Conservation (phyloP, 164 flowering plant species). For the Vitis labrusca region DNA sequence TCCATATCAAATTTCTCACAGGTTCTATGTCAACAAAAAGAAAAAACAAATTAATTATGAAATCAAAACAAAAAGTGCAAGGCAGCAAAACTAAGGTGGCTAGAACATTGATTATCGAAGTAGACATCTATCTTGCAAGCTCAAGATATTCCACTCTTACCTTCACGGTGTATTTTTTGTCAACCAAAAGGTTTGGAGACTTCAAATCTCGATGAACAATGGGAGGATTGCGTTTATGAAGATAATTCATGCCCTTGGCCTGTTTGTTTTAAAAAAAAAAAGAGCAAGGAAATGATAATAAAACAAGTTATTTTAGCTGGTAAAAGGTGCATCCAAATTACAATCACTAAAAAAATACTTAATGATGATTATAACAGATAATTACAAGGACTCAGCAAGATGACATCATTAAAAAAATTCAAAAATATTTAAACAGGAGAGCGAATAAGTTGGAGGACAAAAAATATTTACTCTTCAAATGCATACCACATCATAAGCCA, state of each 20-base stretch:
- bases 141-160: slow-evolving; percentile 31
- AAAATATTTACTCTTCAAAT: not conserved
- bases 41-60: not conserved
- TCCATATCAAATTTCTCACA: too few relatives aligned
- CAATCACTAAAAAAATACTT: too few relatives aligned
- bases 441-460: not conserved
- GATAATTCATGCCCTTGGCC: slow-evolving; percentile 99
- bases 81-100: too few relatives aligned
- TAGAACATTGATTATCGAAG: too few relatives aligned
- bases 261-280: slow-evolving; percentile 17
- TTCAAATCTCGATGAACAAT: slow-evolving; percentile 97
- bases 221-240: slow-evolving; percentile 92
- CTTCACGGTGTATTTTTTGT: slow-evolving; percentile 94
- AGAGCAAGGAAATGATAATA: too few relatives aligned
- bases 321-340: too few relatives aligned
- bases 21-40: too few relatives aligned
- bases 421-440: not conserved
- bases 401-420: not conserved
- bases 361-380: too few relatives aligned
- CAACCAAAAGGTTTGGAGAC: slow-evolving; percentile 97
- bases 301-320: too few relatives aligned
- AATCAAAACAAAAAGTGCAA: not conserved
- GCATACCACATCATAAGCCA: slow-evolving; percentile 98
- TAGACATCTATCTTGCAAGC: not conserved
- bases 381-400: not conserved